Percentiles rank a stretch among this genome's conserved stretches.
Evolutionary conservation across 805 yeast genomes (phyloP).

Genomic region (Tetrapisispora taiwanensis): DNA sequence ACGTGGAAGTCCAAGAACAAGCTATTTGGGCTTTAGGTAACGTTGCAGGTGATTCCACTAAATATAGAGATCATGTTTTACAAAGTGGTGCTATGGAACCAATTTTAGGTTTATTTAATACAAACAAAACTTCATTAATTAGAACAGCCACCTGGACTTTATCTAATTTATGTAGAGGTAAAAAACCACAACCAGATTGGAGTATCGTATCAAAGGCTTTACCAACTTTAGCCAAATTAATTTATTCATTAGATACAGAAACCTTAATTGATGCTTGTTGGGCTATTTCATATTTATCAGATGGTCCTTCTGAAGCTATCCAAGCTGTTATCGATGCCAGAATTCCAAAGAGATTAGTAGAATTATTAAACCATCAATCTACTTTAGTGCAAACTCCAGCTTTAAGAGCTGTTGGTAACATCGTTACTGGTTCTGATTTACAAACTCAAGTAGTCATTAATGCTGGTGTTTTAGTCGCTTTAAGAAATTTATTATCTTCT

Average conservation of each 20-base stretch:
- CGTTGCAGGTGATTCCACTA: slow-evolving; percentile 94
- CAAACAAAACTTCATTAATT: slow-evolving; percentile 78
- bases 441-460: slow-evolving; percentile 95
- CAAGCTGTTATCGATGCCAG: slow-evolving; percentile 96
- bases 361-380: slow-evolving; percentile 73
- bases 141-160: slow-evolving; percentile 98
- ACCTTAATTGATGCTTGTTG: slow-evolving; percentile 96
- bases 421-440: slow-evolving; percentile 91
- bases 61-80: slow-evolving; percentile 82
- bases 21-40: slow-evolving; percentile 99
- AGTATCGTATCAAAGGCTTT: slow-evolving; percentile 70
- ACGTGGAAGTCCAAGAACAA: slow-evolving; percentile 91
- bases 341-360: slow-evolving; percentile 89
- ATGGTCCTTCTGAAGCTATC: slow-evolving; percentile 86
- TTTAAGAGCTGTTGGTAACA: slow-evolving; percentile 92
- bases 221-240: slow-evolving; percentile 84
- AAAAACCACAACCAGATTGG: slow-evolving; percentile 96
- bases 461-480: slow-evolving; percentile 80
- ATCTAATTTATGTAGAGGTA: slow-evolving; percentile 93
- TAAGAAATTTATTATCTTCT: slow-evolving; percentile 68
- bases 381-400: slow-evolving; percentile 94
- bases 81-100: slow-evolving; percentile 83
- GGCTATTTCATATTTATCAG: slow-evolving; percentile 93
- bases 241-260: slow-evolving; percentile 85
- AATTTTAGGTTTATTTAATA: slow-evolving; percentile 64